Base-by-base conservation (phyloP, 305 asterid genomes). In the Lippia alba region DNA sequence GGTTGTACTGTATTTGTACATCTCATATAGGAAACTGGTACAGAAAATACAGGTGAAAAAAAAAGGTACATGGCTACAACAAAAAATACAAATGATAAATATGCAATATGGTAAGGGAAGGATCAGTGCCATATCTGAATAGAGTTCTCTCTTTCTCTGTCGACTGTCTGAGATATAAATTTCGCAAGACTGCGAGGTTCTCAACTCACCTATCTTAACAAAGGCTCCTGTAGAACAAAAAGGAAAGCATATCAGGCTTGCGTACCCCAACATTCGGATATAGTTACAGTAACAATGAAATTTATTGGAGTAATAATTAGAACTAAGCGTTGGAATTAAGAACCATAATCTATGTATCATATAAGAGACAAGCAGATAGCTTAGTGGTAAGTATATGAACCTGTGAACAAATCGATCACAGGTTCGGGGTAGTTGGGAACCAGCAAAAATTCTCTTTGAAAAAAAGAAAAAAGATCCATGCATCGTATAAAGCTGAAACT, bases 151-250 rank as follows among this genome's bases (percentile, higher is more conserved):
- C 74, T 60, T 65, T 45, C 30, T 67, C 56, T 32, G 39, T 67
- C 68, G 59, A 53, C 30, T 24, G 30, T 24, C 30, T n/a, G 69
- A 45, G 61, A 61, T 57, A 39, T 53, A 72, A 63, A 79, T 71
- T 74, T 78, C 67, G 69, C 60, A 69, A 75, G 67, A 75, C 48
- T 71, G 68, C 64, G 75, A 79, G 68, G 54, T 55, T 74, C 79
- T 58, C 69, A 19, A 44, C 87, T 80, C 53, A 59, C 79, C 76
- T 65, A 61, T 78, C 73, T 58, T 81, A 64, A 65, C 80, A 56
- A 61, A 56, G 53, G 53, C 54, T 85, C 87, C 96, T 86, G 91
- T 69, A 74, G 51, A 72, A 14, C 66, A 33, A 63, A 19, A 62
- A 79, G 68, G 73, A 71, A 53, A 73, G 66, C 84, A 78, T 70